Conservation (phyloP, 192 early-diverging fungal genomes). For the Coemansia sp. region DNA sequence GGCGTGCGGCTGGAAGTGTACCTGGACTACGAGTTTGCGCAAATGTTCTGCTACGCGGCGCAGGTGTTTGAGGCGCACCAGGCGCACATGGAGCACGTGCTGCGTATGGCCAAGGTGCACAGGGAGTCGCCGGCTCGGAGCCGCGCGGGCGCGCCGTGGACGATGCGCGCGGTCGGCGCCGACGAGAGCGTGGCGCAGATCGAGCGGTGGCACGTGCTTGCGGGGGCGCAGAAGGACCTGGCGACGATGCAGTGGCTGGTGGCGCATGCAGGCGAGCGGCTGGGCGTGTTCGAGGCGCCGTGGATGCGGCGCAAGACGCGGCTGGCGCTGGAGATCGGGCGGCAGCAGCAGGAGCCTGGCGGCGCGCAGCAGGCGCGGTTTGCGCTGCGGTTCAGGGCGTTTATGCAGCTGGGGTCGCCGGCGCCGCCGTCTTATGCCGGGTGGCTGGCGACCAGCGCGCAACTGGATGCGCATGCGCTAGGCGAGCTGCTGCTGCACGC, state of each 20-base stretch:
- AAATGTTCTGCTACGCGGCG: conserved; percentile 28
- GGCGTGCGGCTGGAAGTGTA: conserved; percentile 38
- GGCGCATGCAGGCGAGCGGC: conserved; percentile 29
- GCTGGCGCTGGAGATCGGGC: conserved; percentile 12
- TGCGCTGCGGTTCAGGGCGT: conserved; percentile 37
- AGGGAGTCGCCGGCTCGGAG: no score
- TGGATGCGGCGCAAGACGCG: conserved; percentile 12
- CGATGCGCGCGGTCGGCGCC: neutral
- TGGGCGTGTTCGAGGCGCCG: conserved; percentile 27
- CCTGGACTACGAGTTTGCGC: conserved; percentile 29
- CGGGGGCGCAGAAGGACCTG: conserved; percentile 26
- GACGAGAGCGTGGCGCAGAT: conserved; percentile 14
- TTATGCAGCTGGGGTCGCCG: conserved; percentile 39
- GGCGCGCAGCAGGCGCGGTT: conserved; percentile 19
- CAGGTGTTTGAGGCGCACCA: conserved; percentile 38
- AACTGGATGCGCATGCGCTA: conserved; percentile 30
- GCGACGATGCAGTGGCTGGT: conserved; percentile 39
- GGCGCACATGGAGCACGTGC: conserved; percentile 26
- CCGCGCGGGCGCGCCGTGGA: neutral
- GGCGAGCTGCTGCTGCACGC: conserved; percentile 38
- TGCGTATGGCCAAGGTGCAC: conserved; percentile 1
- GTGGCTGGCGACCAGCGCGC: conserved; percentile 19
- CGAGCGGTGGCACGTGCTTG: conserved; percentile 18
- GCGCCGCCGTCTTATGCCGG: conserved; percentile 27
- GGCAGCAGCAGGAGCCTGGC: conserved; percentile 14